These are phyloP conservation scores for Exutisphaerella laricina DNA, from an alignment of 2,329 filamentous ascomycete genomes.

Conservation along the genomic window DNA sequence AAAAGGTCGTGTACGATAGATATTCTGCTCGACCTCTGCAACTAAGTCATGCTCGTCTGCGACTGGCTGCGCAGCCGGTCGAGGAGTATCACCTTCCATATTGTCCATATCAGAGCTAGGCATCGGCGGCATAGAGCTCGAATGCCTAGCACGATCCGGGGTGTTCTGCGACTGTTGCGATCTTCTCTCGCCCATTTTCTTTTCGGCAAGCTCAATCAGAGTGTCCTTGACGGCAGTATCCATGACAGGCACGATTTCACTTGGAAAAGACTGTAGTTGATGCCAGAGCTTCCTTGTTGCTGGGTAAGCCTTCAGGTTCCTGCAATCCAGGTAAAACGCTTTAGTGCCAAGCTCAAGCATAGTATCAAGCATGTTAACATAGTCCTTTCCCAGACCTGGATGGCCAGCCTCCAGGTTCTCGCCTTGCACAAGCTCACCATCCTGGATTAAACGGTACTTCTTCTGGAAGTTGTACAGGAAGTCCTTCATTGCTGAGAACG, in stretches of 20 bases:
- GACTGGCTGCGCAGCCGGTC: constrained; percentile 33
- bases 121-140: constrained; percentile 69
- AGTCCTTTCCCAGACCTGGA: constrained; percentile 71
- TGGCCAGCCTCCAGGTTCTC: constrained; percentile 63
- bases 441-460: constrained; percentile 89
- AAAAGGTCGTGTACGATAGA: constrained; percentile 84
- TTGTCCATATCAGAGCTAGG: constrained; percentile 68
- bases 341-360: constrained; percentile 84
- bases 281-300: constrained; percentile 92
- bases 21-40: constrained; percentile 70
- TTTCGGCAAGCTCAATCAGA: constrained; percentile 82
- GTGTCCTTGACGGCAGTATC: constrained; percentile 90
- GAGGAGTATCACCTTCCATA: constrained; percentile 31
- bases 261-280: constrained; percentile 87
- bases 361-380: constrained; percentile 76
- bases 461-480: constrained; percentile 87
- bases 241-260: constrained; percentile 94
- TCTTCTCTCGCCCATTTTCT: constrained; percentile 64
- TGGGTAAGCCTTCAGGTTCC: constrained; percentile 87
- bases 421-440: constrained; percentile 68
- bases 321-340: constrained; percentile 80
- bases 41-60: constrained; percentile 59
- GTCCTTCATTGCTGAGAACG: constrained; percentile 79
- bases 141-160: constrained; percentile 34
- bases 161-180: constrained; percentile 29